Evolutionary conservation across 495 filamentous ascomycete species (phyloP).

Genomic region (Aspergillus ostianus): DNA sequence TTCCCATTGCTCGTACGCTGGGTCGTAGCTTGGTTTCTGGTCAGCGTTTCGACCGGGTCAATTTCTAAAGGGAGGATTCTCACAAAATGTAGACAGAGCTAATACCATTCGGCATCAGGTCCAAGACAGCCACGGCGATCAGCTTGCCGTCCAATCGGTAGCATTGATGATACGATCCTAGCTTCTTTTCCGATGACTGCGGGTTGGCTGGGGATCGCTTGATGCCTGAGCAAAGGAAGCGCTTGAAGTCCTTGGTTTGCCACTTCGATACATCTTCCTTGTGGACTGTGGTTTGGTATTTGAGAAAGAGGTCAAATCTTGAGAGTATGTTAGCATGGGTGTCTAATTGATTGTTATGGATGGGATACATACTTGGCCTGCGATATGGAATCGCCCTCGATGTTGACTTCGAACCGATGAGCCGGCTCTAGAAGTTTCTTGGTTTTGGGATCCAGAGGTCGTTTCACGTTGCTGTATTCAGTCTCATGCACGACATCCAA

Average conservation of each 20-base stretch:
- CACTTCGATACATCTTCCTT: conserved; percentile 68
- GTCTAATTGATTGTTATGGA: neutral
- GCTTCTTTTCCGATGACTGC: conserved; percentile 53
- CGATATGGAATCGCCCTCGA: conserved; percentile 78
- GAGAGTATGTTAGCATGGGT: neutral
- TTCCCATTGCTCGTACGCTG: conserved; percentile 72
- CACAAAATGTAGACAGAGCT: conserved; percentile 93
- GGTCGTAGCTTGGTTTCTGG: conserved; percentile 58
- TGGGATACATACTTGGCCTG: conserved; percentile 70
- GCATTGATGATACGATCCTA: conserved; percentile 94
- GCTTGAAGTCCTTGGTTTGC: conserved; percentile 65
- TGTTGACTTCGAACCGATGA: conserved; percentile 72
- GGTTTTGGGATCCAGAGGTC: conserved; percentile 50
- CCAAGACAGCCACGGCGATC: conserved; percentile 84
- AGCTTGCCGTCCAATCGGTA: conserved; percentile 88
- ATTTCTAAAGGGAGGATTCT: conserved; percentile 4
- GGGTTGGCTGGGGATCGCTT: conserved; percentile 44
- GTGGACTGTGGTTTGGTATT: conserved; percentile 85
- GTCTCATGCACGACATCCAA: conserved; percentile 67
- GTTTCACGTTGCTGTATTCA: conserved; percentile 57
- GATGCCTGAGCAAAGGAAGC: conserved; percentile 88
- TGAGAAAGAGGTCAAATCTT: conserved; percentile 68
- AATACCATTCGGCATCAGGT: conserved; percentile 81
- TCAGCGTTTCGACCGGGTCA: neutral
- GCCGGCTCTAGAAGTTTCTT: conserved; percentile 65